These are phyloP conservation scores for Physcomitrellopsis africana DNA, from an alignment of 225 moss, liverwort and hornwort species.

Conservation along the genomic window DNA sequence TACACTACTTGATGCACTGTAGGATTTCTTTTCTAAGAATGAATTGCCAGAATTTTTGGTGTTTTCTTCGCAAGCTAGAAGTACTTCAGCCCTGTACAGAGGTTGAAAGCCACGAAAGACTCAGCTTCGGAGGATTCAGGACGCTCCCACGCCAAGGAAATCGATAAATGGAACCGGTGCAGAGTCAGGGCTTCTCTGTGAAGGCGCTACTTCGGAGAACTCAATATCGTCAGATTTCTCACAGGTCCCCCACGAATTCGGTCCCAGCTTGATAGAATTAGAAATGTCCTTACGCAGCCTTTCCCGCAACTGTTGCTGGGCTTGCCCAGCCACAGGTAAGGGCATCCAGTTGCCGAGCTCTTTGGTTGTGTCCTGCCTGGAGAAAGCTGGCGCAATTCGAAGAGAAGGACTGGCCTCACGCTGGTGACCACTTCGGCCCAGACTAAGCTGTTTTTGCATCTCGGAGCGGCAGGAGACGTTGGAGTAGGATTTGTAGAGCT, in stretches of 20 bases:
- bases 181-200: conserved; percentile 36
- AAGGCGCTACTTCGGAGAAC: conserved; percentile 28
- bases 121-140: conserved; percentile 35
- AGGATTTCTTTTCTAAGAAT: background rate
- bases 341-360: conserved; percentile 45
- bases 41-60: conserved; percentile 16
- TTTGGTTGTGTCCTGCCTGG: conserved; percentile 35
- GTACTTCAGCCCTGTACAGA: conserved; percentile 41
- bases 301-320: conserved; percentile 48
- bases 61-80: conserved; percentile 17
- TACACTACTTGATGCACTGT: background rate
- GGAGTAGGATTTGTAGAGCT: conserved; percentile 30
- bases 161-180: conserved; percentile 69
- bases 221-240: conserved; percentile 31
- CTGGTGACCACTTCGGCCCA: conserved; percentile 17
- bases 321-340: conserved; percentile 24
- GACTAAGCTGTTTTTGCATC: conserved; percentile 32
- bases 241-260: conserved; percentile 31
- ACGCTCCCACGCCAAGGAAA: conserved; percentile 85
- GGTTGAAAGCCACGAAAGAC: conserved; percentile 41
- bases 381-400: conserved; percentile 24
- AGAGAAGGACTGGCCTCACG: conserved; percentile 21
- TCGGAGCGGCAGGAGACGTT: conserved; percentile 50
- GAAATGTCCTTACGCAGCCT: conserved; percentile 45
- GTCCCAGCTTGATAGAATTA: conserved; percentile 33